Conservation (phyloP, 2,329 filamentous ascomycete genomes). For the Fusarium camptoceras region DNA sequence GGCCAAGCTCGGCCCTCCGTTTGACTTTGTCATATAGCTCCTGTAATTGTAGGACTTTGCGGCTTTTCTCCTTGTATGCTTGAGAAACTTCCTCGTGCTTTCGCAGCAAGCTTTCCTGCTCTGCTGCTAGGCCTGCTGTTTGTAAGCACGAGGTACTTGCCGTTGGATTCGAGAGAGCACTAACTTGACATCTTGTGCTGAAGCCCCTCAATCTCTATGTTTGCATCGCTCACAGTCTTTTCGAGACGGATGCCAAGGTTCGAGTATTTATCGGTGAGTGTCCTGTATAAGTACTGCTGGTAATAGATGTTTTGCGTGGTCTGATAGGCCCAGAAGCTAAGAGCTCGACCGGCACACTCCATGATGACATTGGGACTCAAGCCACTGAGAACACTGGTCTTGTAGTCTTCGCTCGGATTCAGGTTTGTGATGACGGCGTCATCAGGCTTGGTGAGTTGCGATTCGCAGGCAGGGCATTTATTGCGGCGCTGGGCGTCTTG, state of each 20-base stretch:
- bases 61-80: constrained; percentile 76
- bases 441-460: constrained; percentile 75
- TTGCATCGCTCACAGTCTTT: constrained; percentile 79
- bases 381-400: constrained; percentile 86
- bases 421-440: constrained; percentile 79
- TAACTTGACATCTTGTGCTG: constrained; percentile 73
- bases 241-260: constrained; percentile 75
- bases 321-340: constrained; percentile 91
- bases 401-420: constrained; percentile 88
- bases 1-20: constrained; percentile 64
- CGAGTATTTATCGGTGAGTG: constrained; percentile 77
- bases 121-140: constrained; percentile 63
- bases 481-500: constrained; percentile 52
- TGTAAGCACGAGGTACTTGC: constrained; percentile 16
- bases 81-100: constrained; percentile 79
- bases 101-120: constrained; percentile 71
- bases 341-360: constrained; percentile 83
- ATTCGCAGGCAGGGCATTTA: constrained; percentile 80
- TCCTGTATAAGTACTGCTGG: constrained; percentile 79
- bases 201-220: constrained; percentile 75
- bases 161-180: constrained; percentile 32
- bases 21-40: constrained; percentile 72
- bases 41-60: constrained; percentile 75
- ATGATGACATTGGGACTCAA: constrained; percentile 84
- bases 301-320: constrained; percentile 84